Evolutionary conservation across 345 rosid genomes (phyloP), one percentile per base, ranked within the genome.

Genomic region (Bruguiera parviflora): DNA sequence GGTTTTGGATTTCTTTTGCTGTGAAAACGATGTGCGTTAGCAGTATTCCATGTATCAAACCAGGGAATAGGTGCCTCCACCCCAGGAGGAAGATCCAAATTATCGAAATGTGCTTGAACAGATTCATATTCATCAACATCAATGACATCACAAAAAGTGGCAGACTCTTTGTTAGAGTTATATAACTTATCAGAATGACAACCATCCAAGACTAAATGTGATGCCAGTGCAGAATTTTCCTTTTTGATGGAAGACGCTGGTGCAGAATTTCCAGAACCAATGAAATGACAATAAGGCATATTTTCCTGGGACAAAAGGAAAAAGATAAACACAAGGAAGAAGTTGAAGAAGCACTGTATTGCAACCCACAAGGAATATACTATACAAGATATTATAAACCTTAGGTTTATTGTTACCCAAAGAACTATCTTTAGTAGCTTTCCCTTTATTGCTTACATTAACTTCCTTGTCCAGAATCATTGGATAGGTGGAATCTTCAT

Each of bases 31-130:
- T 70, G 77, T 70, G 69, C 79, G 66, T 67, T 70, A 58, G 51
- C 65, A 31, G 70, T 37, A 9, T 73, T 73, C 58, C 66, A 25
- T 63, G 73, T 68, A 59, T 77, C 49, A 19, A 87, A 80, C 87
- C 85, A 84, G 52, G 96, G 92, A 70, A 93, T 77, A 2, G 89
- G 28, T 43, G 84, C 88, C 82, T 93, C 98, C 76, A 93, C 96
- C 46, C 86, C 93, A 73, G 96, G 67, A 66, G 96, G 95, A 58
- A 89, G 57, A 79, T 88, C 84, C 70, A 80, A 82, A 53, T 68
- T 65, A 79, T 94, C 95, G 31, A 89, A 88, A 73, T 85, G 84
- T 27, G 84, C 84, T 86, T 91, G 96, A 69, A 89, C 80, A 66
- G 63, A 51, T 65, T 75, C 81, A 71, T 81, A 88, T 2, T 78